These are phyloP conservation scores for Naegleria fowleri DNA, from an alignment of 208 protist genomes.

Conservation along the genomic window DNA sequence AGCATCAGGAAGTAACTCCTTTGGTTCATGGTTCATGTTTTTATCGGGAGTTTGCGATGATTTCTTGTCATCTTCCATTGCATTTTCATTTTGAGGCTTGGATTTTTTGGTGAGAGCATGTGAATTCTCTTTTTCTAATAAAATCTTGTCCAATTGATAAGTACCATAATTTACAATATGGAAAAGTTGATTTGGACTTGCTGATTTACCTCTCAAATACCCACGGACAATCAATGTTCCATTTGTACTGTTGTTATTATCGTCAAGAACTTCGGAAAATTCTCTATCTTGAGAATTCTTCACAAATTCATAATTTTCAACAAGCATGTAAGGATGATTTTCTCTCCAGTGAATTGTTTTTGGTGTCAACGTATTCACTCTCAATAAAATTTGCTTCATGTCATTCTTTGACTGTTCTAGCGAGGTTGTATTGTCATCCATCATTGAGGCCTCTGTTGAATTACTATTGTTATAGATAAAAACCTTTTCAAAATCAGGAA, in stretches of 20 bases:
- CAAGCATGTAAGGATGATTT: neutral
- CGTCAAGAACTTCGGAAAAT: neutral
- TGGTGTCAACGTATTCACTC: neutral
- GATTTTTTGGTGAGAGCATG: neutral
- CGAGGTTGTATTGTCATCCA: neutral
- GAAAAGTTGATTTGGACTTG: constrained; percentile 43
- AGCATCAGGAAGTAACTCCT: constrained; percentile 24
- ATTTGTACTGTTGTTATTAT: neutral
- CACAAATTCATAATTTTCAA: constrained; percentile 18
- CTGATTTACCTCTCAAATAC: constrained; percentile 45
- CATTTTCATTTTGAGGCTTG: neutral
- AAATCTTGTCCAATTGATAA: constrained; percentile 43
- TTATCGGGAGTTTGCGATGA: neutral
- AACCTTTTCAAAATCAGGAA: neutral
- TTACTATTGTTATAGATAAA: neutral
- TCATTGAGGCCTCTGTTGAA: neutral
- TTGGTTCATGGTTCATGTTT: neutral
- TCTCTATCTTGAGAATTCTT: neutral
- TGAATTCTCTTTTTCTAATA: neutral
- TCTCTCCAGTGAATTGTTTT: constrained; percentile 12
- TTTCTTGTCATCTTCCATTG: neutral
- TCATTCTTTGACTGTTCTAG: neutral
- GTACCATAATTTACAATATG: constrained; percentile 42
- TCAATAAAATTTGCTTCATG: constrained; percentile 1
- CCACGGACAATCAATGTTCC: constrained; percentile 35